Conservation (phyloP, 495 filamentous ascomycete genomes). For the Parmelia sp. region DNA sequence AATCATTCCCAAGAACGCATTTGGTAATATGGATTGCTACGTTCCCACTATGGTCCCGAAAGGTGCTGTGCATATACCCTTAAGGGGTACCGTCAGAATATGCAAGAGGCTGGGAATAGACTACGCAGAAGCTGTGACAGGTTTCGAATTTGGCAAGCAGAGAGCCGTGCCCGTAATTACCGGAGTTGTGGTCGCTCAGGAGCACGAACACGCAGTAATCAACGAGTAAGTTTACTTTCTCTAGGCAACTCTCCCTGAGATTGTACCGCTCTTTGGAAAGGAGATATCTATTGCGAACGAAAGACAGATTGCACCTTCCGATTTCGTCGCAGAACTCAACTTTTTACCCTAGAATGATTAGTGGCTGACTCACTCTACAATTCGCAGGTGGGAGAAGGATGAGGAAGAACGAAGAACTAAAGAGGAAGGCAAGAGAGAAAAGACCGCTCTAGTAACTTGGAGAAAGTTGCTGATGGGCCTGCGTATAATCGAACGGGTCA, state of each 20-base stretch:
- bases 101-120: conserved; percentile 81
- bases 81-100: conserved; percentile 65
- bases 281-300: not conserved
- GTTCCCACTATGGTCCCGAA: conserved; percentile 85
- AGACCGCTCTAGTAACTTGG: conserved; percentile 70
- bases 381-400: conserved; percentile 61
- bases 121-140: conserved; percentile 90
- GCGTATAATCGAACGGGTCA: conserved; percentile 71
- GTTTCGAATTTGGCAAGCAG: conserved; percentile 91
- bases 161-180: conserved; percentile 88
- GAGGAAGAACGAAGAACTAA: conserved; percentile 70
- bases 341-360: not conserved
- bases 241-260: not conserved
- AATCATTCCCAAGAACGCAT: conserved; percentile 87
- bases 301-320: not conserved
- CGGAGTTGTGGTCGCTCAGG: conserved; percentile 80
- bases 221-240: conserved; percentile 40
- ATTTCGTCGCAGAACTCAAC: not conserved
- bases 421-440: conserved; percentile 76
- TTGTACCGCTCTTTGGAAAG: not conserved
- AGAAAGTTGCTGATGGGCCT: conserved; percentile 79
- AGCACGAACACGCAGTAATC: conserved; percentile 65
- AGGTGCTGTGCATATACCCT: conserved; percentile 76
- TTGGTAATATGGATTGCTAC: conserved; percentile 95
- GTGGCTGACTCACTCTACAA: not conserved